Conservation (phyloP, 73 alveolate species). For the Paramecium octaurelia region DNA sequence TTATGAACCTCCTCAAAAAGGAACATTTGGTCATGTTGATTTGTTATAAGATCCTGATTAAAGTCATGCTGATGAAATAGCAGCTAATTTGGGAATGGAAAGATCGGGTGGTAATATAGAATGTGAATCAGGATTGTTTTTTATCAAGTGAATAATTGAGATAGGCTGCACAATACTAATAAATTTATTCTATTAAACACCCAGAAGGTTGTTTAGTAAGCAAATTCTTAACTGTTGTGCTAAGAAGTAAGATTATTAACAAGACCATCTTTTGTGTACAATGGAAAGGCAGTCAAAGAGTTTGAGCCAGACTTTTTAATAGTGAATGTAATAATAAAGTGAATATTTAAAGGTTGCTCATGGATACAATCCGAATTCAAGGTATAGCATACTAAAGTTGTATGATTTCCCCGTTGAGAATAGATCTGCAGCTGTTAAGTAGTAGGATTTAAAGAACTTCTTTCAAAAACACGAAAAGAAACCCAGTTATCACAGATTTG, state of each 20-base stretch:
- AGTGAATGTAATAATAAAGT: constrained; percentile 70
- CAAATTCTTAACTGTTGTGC: constrained; percentile 84
- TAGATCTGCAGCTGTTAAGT: constrained; percentile 60
- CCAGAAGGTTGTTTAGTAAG: constrained; percentile 96
- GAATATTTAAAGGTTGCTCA: constrained; percentile 72
- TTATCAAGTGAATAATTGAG: constrained; percentile 92
- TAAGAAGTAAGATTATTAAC: constrained; percentile 45
- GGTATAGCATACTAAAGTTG: constrained; percentile 80
- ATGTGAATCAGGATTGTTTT: constrained; percentile 91
- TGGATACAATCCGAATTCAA: constrained; percentile 86
- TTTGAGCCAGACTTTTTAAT: constrained; percentile 98
- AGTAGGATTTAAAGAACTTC: constrained; percentile 77
- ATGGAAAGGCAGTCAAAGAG: constrained; percentile 92
- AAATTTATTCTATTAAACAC: constrained; percentile 85
- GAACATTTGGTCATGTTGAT: constrained; percentile 77
- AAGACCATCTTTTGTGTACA: constrained; percentile 87
- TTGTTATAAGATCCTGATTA: constrained; percentile 81
- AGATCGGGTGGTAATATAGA: constrained; percentile 96
- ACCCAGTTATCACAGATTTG: constrained; percentile 79
- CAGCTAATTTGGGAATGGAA: constrained; percentile 90
- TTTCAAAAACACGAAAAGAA: constrained; percentile 80
- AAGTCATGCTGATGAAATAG: constrained; percentile 81
- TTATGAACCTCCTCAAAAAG: constrained; percentile 97
- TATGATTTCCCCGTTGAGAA: constrained; percentile 94
- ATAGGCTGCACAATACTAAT: constrained; percentile 90